Base-by-base conservation (phyloP, 2,329 filamentous ascomycete species). In the Alternaria conjuncta region DNA sequence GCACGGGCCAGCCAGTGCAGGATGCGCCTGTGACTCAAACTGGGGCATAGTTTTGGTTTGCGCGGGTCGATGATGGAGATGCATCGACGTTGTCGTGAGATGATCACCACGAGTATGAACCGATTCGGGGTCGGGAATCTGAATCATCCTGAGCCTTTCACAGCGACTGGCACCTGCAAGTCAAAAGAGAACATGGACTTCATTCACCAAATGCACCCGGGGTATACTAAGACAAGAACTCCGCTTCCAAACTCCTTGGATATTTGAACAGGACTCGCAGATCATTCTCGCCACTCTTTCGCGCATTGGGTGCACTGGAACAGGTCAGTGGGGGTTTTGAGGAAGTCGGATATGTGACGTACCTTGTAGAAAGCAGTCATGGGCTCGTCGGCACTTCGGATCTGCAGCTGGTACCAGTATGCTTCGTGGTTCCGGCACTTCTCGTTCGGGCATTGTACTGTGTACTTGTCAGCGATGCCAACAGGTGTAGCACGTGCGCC, bases 361-460 rank as follows among this genome's bases (percentile, higher is more conserved):
- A 93, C 92, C 88, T 94, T 96, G 83, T 91, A 96, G 82, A 98
- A 98, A 64, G 90, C 95, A 70, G 96, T 99, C 92, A 97, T 97
- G 64, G 96, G 96, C 86, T 99, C 96, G 83, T 99, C 96, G 56
- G 96, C 96, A 85, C 93, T 97, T 72, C 96, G 90, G 82, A 98
- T 98, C 86, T 99, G 96, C 72, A 98, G 89, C 85, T 97, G 93
- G 84, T 94, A 97, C 84, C 95, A 98, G 68, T 94, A 96, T 4
- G 96, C 96, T 83, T 93, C 89, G 64, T 89, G 86, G 67, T 93
- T 93, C 75, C 92, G 86, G 84, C 96, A 99, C 60, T 86, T 86
- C 44, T 94, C 89, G 66, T 89, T 89, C 25, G 92, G 89, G 80
- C 96, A 99, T 86, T 96, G 92, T 53, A 91, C 91, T 88, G 73